A percentile compares a stretch with the other conserved stretches of the same genome.
These are phyloP conservation scores for Grammothele lineata DNA, from an alignment of 768 basidiomycete species.

Conservation along the genomic window DNA sequence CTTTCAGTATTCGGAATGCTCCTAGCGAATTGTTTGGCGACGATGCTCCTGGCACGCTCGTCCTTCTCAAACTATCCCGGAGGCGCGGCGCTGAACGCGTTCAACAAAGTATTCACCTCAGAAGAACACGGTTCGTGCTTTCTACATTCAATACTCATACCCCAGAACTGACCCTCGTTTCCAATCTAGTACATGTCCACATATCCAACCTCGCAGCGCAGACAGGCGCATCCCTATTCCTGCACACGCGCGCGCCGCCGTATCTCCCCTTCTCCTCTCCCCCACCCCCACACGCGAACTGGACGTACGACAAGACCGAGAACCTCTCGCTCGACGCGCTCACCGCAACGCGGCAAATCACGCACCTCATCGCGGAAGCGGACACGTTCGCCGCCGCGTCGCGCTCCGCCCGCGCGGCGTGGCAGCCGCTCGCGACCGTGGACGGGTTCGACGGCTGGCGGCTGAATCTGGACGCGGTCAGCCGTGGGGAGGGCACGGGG, in stretches of 20 bases:
- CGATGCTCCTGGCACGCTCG: slow-evolving; percentile 47
- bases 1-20: slow-evolving; percentile 47
- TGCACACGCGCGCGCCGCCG: slow-evolving; percentile 62
- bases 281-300: slow-evolving; percentile 25
- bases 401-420: slow-evolving; percentile 19
- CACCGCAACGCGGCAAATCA: slow-evolving; percentile 38
- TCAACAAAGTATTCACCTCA: slow-evolving; percentile 52
- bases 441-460: slow-evolving; percentile 42
- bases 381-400: slow-evolving; percentile 7
- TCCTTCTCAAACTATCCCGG: slow-evolving; percentile 88
- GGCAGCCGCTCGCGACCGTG: slow-evolving; percentile 43
- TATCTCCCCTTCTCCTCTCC: slow-evolving; percentile 27
- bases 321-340: slow-evolving; percentile 40
- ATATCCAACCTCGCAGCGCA: slow-evolving; percentile 85
- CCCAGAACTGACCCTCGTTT: slow-evolving; percentile 3
- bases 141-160: neutral
- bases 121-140: slow-evolving; percentile 27
- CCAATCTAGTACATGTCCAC: slow-evolving; percentile 54
- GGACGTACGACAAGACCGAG: slow-evolving; percentile 90
- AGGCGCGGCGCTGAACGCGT: slow-evolving; percentile 48
- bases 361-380: slow-evolving; percentile 61
- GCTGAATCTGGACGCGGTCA: slow-evolving; percentile 13
- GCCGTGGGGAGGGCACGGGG: slow-evolving; percentile 3
- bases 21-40: slow-evolving; percentile 47
- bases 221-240: slow-evolving; percentile 87